Base-by-base conservation (phyloP, 306 rosid species). In the Castanea mollissima region DNA sequence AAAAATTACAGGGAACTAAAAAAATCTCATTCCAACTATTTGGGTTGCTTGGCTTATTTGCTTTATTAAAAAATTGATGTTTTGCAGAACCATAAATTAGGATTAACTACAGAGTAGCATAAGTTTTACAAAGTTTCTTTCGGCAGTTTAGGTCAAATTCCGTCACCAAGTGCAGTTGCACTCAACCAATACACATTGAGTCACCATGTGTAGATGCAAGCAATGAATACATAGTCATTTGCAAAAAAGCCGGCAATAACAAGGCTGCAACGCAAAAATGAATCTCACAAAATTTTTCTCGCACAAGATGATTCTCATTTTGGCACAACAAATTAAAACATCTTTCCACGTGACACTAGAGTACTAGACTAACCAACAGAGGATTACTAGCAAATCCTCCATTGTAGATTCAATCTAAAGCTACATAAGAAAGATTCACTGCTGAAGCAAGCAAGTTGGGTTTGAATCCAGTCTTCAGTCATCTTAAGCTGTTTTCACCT, bases 401-500 rank as follows among this genome's bases (percentile, higher is more conserved):
- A 10, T 70, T 4, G 29, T 74, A 54, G 41, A 32, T 70, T 58
- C 58, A 77, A 81, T 77, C 83, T 77, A 78, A 78, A 12, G 63
- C 85, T 73, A 82, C 75, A 15, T 31, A 69, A 64, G 69, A 78
- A 56, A 82, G 63, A 44, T 68, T 68, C 18, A 29, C 75, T 59
- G 67, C 27, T 54, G 80, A 69, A 25, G 19, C 21, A 67, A 35
- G 52, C 18, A 19, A 34, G 44, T 63, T 55, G 34, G 63, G 29
- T 72, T 56, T 57, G 52, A 31, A 63, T 55, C 60, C 68, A 38
- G 60, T 32, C 49, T 41, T 21, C 9, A 4, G 52, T 74, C 55
- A 56, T 86, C 85, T 86, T 86, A 93, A 20, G 96, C 97, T 57
- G 98, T 91, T 88, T 96, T 96, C 84, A 93, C 90, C 85, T 96